A percentile compares a stretch with the other conserved stretches of the same genome.
Evolutionary conservation across 1,139 yeast species (phyloP).

Genomic region (Hyphopichia khmerensis): DNA sequence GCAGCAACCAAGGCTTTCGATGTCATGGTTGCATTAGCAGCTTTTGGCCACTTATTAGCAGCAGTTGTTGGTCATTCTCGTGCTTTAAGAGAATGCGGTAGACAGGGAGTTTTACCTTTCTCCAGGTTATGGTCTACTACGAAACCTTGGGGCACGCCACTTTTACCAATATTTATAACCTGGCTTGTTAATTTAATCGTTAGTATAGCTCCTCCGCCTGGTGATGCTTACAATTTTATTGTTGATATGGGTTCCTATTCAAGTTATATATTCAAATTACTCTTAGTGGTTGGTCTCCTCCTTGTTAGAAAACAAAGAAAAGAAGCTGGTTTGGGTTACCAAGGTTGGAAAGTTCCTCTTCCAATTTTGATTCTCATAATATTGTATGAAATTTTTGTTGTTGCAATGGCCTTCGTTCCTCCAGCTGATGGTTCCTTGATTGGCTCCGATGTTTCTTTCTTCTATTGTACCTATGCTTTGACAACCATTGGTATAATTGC

Average conservation of each 20-base stretch:
- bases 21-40: slow-evolving; percentile 40
- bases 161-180: slow-evolving; percentile 35
- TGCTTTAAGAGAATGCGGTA: slow-evolving; percentile 44
- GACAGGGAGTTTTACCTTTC: slow-evolving; percentile 48
- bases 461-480: slow-evolving; percentile 27
- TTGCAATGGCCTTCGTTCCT: slow-evolving; percentile 41
- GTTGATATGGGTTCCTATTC: slow-evolving; percentile 33
- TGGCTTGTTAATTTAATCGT: slow-evolving; percentile 38
- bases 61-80: slow-evolving; percentile 42
- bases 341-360: slow-evolving; percentile 30
- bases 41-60: slow-evolving; percentile 42
- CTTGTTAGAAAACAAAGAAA: slow-evolving; percentile 34
- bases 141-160: slow-evolving; percentile 44
- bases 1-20: slow-evolving; percentile 9
- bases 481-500: slow-evolving; percentile 28
- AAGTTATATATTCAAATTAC: slow-evolving; percentile 33
- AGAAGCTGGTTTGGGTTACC: slow-evolving; percentile 30
- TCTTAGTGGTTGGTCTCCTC: slow-evolving; percentile 34
- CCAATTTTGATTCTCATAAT: slow-evolving; percentile 27
- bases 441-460: slow-evolving; percentile 36
- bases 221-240: slow-evolving; percentile 47
- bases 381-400: slow-evolving; percentile 31
- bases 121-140: slow-evolving; percentile 39
- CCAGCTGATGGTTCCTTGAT: slow-evolving; percentile 29
- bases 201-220: slow-evolving; percentile 44